These are phyloP conservation scores for Ormosia semicastrata DNA, from an alignment of 306 rosid species.

Conservation along the genomic window DNA sequence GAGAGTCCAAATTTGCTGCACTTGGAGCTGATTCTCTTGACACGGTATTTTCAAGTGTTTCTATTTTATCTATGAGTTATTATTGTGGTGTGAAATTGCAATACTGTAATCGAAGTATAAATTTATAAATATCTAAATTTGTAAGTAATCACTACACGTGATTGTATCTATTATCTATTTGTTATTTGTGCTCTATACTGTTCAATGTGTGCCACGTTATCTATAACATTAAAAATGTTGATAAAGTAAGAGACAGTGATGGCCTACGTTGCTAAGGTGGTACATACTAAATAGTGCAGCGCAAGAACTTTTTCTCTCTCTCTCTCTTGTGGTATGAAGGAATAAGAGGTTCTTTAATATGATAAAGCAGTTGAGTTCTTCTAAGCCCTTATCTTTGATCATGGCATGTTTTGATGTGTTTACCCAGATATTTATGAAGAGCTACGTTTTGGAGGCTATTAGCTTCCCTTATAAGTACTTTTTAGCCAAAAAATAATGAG, in stretches of 20 bases:
- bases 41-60: conserved; percentile 55
- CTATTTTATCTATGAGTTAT: not conserved
- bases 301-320: too few species aligned
- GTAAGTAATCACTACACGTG: not conserved
- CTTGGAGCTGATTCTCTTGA: conserved; percentile 99
- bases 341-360: not conserved
- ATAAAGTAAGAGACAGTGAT: too few species aligned
- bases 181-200: not conserved
- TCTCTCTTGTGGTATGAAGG: not conserved
- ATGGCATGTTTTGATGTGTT: not conserved
- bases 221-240: too few species aligned
- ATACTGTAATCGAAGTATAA: not conserved
- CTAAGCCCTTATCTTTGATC: not conserved
- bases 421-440: not conserved
- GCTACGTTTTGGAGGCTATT: not conserved
- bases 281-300: too few species aligned
- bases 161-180: not conserved
- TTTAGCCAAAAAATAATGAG: not conserved
- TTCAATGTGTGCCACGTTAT: too few species aligned
- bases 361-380: not conserved
- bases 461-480: not conserved
- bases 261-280: too few species aligned
- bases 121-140: not conserved
- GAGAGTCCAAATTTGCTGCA: conserved; percentile 71
- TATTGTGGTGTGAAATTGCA: not conserved